Conservation (phyloP, 257 asterid species). For the Sherardia arvensis region DNA sequence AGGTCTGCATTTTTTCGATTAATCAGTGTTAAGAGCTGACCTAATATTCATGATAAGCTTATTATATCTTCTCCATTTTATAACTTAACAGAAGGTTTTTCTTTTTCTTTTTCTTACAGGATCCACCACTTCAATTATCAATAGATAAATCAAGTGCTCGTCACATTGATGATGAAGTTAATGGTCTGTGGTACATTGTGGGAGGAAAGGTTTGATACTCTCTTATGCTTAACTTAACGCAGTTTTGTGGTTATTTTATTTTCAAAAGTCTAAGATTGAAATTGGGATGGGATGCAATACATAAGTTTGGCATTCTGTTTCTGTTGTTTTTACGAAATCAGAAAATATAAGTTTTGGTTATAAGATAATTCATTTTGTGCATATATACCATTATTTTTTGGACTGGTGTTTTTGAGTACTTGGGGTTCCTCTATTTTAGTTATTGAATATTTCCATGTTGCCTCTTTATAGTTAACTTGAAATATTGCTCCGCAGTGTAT, state of each 20-base stretch:
- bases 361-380: not conserved
- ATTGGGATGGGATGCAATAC: no score
- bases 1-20: constrained; percentile 34
- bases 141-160: constrained; percentile 57
- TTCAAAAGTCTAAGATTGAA: not conserved
- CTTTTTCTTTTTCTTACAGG: constrained; percentile 33
- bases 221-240: not conserved
- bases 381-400: not conserved
- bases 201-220: constrained; percentile 70
- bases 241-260: not conserved
- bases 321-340: not conserved
- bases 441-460: not conserved
- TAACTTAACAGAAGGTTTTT: constrained; percentile 8
- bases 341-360: not conserved
- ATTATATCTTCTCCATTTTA: not conserved
- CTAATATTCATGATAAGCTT: not conserved
- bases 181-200: constrained; percentile 87
- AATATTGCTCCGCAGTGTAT: not conserved
- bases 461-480: not conserved
- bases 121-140: constrained; percentile 53
- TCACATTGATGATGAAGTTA: constrained; percentile 71
- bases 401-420: not conserved
- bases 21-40: not conserved
- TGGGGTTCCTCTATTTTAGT: not conserved
- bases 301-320: not conserved